Conservation (phyloP, 768 basidiomycete species). For the Leccinum imitatum region DNA sequence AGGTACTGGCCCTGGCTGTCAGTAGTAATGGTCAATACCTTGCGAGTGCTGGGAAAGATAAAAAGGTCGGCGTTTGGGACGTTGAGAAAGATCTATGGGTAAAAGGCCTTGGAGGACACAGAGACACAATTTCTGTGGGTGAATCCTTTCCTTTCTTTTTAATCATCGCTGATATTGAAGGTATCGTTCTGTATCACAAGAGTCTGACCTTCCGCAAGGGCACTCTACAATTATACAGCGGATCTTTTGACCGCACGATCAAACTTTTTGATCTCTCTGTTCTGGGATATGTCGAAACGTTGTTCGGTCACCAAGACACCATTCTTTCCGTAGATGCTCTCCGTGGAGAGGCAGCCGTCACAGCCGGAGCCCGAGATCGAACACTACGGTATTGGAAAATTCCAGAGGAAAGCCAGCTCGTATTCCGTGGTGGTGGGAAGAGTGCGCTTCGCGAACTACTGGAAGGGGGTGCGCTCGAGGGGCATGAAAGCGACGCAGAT, state of each 20-base stretch:
- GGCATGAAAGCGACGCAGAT: slow-evolving; percentile 50
- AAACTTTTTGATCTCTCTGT: slow-evolving; percentile 84
- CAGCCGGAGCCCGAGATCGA: slow-evolving; percentile 87
- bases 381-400: slow-evolving; percentile 97
- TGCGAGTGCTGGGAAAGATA: slow-evolving; percentile 85
- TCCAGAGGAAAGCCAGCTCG: slow-evolving; percentile 90
- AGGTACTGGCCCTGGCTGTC: slow-evolving; percentile 79
- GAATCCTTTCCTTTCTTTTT: slow-evolving; percentile 39
- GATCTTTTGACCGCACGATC: slow-evolving; percentile 83
- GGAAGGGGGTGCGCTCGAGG: slow-evolving; percentile 72
- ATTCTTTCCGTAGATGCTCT: slow-evolving; percentile 78
- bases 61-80: slow-evolving; percentile 85
- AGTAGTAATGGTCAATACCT: slow-evolving; percentile 84
- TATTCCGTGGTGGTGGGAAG: slow-evolving; percentile 93
- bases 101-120: slow-evolving; percentile 77
- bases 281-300: slow-evolving; percentile 92
- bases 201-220: slow-evolving; percentile 75
- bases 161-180: slow-evolving; percentile 2
- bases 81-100: slow-evolving; percentile 72
- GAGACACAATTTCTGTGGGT: slow-evolving; percentile 67
- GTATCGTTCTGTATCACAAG: slow-evolving; percentile 36
- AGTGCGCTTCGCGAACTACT: slow-evolving; percentile 77
- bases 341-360: slow-evolving; percentile 80
- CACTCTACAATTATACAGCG: slow-evolving; percentile 66
- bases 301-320: slow-evolving; percentile 95